Conservation (phyloP, 345 rosid genomes). For the Crucihimalaya himalaica region DNA sequence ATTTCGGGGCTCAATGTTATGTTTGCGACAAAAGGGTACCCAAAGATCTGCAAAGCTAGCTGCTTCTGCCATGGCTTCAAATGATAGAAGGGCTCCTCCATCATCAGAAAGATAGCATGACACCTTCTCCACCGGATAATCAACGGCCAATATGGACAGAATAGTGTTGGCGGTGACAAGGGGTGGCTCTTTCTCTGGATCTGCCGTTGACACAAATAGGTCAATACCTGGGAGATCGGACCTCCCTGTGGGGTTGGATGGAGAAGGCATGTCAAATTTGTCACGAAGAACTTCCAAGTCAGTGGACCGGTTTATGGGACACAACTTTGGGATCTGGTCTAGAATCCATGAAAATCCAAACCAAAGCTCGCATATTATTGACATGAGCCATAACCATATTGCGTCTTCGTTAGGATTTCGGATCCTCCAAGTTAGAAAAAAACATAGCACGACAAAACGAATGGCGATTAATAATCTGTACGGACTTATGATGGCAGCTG, state of each 20-base stretch:
- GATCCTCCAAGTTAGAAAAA: conserved; percentile 87
- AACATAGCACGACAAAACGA: conserved; percentile 63
- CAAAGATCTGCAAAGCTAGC: conserved; percentile 91
- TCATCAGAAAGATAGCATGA: conserved; percentile 88
- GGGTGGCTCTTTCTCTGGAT: conserved; percentile 96
- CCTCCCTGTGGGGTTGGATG: conserved; percentile 84
- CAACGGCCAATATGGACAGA: conserved; percentile 78
- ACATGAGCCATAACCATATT: conserved; percentile 87
- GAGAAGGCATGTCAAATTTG: conserved; percentile 89
- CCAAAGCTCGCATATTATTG: conserved; percentile 83
- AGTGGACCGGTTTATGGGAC: conserved; percentile 79
- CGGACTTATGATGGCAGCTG: conserved; percentile 69
- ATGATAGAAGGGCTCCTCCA: conserved; percentile 91
- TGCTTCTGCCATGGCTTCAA: conserved; percentile 99
- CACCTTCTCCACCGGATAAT: conserved; percentile 88
- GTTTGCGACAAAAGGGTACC: conserved; percentile 96
- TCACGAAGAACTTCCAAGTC: conserved; percentile 81
- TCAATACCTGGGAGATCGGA: conserved; percentile 93
- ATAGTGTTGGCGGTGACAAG: conserved; percentile 86
- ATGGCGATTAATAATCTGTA: conserved; percentile 67
- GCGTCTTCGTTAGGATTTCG: conserved; percentile 78
- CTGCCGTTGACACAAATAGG: conserved; percentile 88
- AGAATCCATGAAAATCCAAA: conserved; percentile 95
- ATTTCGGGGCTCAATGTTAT: conserved; percentile 81
- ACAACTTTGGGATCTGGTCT: conserved; percentile 84